Percentiles rank a stretch among this genome's conserved stretches.
Conservation (phyloP, 2,329 filamentous ascomycete species). For the Alternaria sp. region DNA sequence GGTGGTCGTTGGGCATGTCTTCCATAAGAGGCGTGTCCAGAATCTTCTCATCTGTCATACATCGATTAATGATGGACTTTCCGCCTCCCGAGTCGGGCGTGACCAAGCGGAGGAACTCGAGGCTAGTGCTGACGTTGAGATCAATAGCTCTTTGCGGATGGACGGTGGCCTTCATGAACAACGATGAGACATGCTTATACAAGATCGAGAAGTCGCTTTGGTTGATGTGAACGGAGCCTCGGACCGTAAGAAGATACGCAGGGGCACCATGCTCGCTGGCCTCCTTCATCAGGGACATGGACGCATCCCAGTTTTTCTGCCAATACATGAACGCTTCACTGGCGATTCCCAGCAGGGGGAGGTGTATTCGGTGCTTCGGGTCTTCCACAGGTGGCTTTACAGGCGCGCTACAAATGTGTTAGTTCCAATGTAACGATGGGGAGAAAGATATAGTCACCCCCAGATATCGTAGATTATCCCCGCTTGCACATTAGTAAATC, state of each 20-base stretch:
- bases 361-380: slow-evolving; percentile 54
- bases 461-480: slow-evolving; percentile 72
- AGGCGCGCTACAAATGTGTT: slow-evolving; percentile 51
- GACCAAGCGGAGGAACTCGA: slow-evolving; percentile 66
- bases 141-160: slow-evolving; percentile 67
- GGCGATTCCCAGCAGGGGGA: slow-evolving; percentile 68
- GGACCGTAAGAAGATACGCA: slow-evolving; percentile 55
- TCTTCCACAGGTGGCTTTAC: slow-evolving; percentile 52
- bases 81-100: slow-evolving; percentile 47
- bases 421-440: not conserved
- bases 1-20: slow-evolving; percentile 59
- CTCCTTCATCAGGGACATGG: slow-evolving; percentile 64
- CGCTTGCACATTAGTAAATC: slow-evolving; percentile 65
- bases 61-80: slow-evolving; percentile 55
- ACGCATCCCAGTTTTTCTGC: slow-evolving; percentile 66
- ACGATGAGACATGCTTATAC: slow-evolving; percentile 64
- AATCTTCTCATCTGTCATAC: slow-evolving; percentile 62
- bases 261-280: slow-evolving; percentile 56
- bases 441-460: slow-evolving; percentile 48
- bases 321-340: slow-evolving; percentile 75
- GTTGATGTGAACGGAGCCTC: slow-evolving; percentile 69
- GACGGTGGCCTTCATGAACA: slow-evolving; percentile 68
- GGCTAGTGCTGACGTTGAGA: slow-evolving; percentile 65
- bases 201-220: slow-evolving; percentile 71
- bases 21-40: slow-evolving; percentile 55